Base-by-base conservation (phyloP, 2,329 filamentous ascomycete species). In the Cercospora sp. region DNA sequence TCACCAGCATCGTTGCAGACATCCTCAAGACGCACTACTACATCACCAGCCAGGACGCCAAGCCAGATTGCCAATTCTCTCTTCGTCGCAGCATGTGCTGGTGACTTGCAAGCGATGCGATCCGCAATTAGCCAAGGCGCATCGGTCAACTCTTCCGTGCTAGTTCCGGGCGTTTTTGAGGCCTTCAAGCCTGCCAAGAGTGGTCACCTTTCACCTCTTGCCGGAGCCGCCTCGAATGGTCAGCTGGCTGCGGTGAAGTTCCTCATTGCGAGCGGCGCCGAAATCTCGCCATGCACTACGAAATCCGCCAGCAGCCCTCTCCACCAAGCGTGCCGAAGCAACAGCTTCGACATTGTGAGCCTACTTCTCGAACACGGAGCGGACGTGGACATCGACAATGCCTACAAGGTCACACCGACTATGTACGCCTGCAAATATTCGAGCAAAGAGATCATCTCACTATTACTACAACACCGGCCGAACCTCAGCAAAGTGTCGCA, bases 391-490 rank as follows among this genome's bases (percentile, higher is more conserved):
- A 70, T 69, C 33, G 64, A 73, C 20, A 77, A 78, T 55, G 66
- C 67, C 33, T 78, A 76, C 69, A 76, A 76, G 33, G 72, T 73
- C 18, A 76, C 76, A 1, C 74, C 76, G 1, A 66, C 76, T 26
- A 78, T 78, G 77, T 77, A 77, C 72, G 76, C 77, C 10, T 74
- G 70, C 59, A 76, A 76, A 48, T 75, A 77, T 64, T 64, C 64
- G 31, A 72, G 69, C 16, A 62, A 65, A 2, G 69, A 71, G 1
- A 69, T 77, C 39, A 68, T 77, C 30, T 60, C 67, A 8, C 70
- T 77, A 2, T 53, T 77, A 6, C 71, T 78, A 2, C 67, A 68
- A 18, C 72, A 75, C 67, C 60, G 67, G 10, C 77, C 76, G 1
- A 68, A 76, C 36, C 69, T 77, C n/a, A 60, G 67, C 53, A 69